Evolutionary conservation across 495 filamentous ascomycete genomes (phyloP).

Genomic region (Hypoxylon intermedium): DNA sequence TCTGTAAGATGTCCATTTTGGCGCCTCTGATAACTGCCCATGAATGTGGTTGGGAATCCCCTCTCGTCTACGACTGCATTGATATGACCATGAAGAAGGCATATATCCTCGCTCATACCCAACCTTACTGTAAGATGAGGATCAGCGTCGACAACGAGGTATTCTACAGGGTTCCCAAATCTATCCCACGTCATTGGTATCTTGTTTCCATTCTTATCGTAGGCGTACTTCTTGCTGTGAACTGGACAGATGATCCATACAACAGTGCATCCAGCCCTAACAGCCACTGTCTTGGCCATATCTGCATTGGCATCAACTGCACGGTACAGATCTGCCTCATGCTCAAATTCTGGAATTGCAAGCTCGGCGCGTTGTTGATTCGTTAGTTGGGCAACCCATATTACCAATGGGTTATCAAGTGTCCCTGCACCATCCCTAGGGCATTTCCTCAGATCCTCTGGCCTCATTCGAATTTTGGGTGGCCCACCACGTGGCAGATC

Average conservation of each 20-base stretch:
- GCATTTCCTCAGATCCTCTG: neutral
- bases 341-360: conserved; percentile 16
- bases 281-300: conserved; percentile 25
- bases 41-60: conserved; percentile 20
- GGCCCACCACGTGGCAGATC: conserved; percentile 2
- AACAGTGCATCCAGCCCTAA: conserved; percentile 17
- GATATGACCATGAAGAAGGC: conserved; percentile 13
- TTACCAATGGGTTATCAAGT: conserved; percentile 21
- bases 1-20: conserved; percentile 9
- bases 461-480: conserved; percentile 2
- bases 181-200: conserved; percentile 10
- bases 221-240: conserved; percentile 20
- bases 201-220: conserved; percentile 2
- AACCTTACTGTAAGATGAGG: conserved; percentile 23
- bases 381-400: conserved; percentile 18
- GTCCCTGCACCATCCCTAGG: conserved; percentile 22
- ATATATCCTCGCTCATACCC: conserved; percentile 19
- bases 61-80: conserved; percentile 16
- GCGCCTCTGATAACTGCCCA: conserved; percentile 5
- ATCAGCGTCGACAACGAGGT: conserved; percentile 16
- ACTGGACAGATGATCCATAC: conserved; percentile 29
- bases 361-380: conserved; percentile 1
- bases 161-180: conserved; percentile 3
- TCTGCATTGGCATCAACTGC: conserved; percentile 28
- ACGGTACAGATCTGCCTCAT: conserved; percentile 20